Evolutionary conservation across 129 eudicot genomes (phyloP), one percentile per base, ranked within the genome.

Genomic region (Silybum marianum): DNA sequence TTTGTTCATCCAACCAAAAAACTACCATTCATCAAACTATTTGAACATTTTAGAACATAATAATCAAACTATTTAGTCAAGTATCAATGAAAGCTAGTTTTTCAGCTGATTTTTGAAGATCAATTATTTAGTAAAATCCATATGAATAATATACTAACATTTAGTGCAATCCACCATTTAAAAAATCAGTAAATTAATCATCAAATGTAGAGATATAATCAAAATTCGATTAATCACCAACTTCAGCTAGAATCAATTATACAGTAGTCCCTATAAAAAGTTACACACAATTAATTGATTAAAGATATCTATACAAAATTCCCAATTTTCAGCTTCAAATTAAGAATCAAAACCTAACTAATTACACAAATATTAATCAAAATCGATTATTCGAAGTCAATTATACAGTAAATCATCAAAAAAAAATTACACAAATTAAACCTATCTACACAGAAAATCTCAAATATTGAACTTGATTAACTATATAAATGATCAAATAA

Each of bases 181-280:
- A 51, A 51, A 51, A 62, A 62, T 62, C 68, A 62, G 36, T 32
- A 32, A 32, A 32, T 32, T 32, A 32, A 62, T 10, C 19, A 24
- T 26, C n/a, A 38, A 65, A 8, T 62, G 23, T 72, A 11, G 25
- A 39, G 11, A 11, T 22, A 11, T 22, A 38, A 66, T 23, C 54
- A 76, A 46, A 65, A 42, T 74, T 60, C 9, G 9, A 18, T 19
- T 12, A 65, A 77, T 18, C 66, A 40, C 66, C n/a, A 25, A 67
- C 65, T 67, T 67, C 74, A 79, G 70, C 18, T 79, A 30, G n/a
- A 71, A 48, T 19, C 54, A 80, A 58, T 8, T 77, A 38, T 39
- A 38, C 9, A 18, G 34, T 28, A 60, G 58, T 24, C 54, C 54
- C 40, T n/a, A n/a, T 19, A 25, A 19, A 72, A 72, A 5, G 21